A percentile compares a stretch with the other conserved stretches of the same genome.
Evolutionary conservation across 2,329 filamentous ascomycete genomes (phyloP).

Genomic region (Chrysoporthe puriensis): DNA sequence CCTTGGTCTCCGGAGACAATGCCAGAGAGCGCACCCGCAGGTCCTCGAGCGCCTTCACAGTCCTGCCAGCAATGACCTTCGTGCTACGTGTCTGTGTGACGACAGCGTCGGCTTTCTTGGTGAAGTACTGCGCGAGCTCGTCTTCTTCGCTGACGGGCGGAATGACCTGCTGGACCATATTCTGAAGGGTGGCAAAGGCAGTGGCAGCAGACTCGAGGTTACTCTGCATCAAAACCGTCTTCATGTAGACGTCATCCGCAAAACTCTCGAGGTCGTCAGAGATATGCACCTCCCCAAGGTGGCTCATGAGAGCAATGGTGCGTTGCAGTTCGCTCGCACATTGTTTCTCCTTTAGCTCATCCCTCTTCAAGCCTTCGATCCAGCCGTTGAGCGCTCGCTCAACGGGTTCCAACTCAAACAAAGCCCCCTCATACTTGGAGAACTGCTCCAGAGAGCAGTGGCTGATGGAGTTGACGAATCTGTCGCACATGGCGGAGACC

Average conservation of each 20-base stretch:
- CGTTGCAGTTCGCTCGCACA: conserved; percentile 81
- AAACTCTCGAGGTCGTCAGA: conserved; percentile 70
- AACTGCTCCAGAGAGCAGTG: conserved; percentile 81
- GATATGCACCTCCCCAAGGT: conserved; percentile 82
- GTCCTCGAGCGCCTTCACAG: conserved; percentile 76
- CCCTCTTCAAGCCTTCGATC: conserved; percentile 81
- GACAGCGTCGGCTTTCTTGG: conserved; percentile 71
- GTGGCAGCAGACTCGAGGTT: conserved; percentile 79
- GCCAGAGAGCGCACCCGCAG: conserved; percentile 76
- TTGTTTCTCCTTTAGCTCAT: conserved; percentile 83
- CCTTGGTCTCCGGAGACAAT: conserved; percentile 67
- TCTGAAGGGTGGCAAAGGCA: conserved; percentile 65
- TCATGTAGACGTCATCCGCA: conserved; percentile 80
- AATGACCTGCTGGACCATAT: conserved; percentile 69
- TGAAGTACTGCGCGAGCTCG: conserved; percentile 64
- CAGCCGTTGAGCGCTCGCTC: conserved; percentile 87
- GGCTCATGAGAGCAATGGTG: conserved; percentile 84
- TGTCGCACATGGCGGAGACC: conserved; percentile 81
- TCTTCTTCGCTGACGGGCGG: conserved; percentile 63
- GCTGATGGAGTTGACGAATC: conserved; percentile 80
- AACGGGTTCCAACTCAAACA: conserved; percentile 88
- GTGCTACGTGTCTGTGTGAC: conserved; percentile 77
- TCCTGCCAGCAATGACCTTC: conserved; percentile 82
- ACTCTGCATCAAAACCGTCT: conserved; percentile 74
- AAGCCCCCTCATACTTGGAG: conserved; percentile 73